Evolutionary conservation across 257 asterid species (phyloP).

Genomic region (Linaria vulgaris): DNA sequence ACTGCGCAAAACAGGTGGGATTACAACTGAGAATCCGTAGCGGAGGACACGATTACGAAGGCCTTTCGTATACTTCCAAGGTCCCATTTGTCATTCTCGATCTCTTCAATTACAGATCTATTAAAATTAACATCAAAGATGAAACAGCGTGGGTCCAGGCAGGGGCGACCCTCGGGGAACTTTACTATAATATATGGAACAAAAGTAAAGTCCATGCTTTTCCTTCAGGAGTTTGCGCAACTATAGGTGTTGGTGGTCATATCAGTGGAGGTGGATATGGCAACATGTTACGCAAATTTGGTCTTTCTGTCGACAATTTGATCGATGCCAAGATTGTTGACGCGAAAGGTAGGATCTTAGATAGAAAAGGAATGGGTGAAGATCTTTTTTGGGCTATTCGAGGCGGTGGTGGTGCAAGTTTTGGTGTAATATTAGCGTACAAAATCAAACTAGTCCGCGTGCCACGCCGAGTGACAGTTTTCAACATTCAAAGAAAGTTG

Average conservation of each 20-base stretch:
- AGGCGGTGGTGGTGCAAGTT: constrained; percentile 48
- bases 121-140: constrained; percentile 20
- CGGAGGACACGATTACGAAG: constrained; percentile 57
- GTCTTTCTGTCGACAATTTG: constrained; percentile 36
- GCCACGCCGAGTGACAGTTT: constrained; percentile 32
- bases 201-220: constrained; percentile 34
- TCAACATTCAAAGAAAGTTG: constrained; percentile 18
- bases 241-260: constrained; percentile 41
- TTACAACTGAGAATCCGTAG: constrained; percentile 39
- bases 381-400: constrained; percentile 48
- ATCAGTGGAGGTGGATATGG: constrained; percentile 48
- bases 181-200: constrained; percentile 36
- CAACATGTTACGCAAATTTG: constrained; percentile 38
- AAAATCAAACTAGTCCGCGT: constrained; percentile 33
- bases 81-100: constrained; percentile 36
- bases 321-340: constrained; percentile 40
- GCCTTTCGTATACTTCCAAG: constrained; percentile 31
- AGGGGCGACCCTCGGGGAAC: constrained; percentile 46
- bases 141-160: constrained; percentile 44
- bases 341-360: constrained; percentile 33
- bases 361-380: constrained; percentile 41
- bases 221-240: constrained; percentile 43
- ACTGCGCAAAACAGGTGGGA: constrained; percentile 31
- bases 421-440: constrained; percentile 38
- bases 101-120: constrained; percentile 29